Base-by-base conservation (phyloP, 176 grass and related monocot genomes). In the Avena eriantha region DNA sequence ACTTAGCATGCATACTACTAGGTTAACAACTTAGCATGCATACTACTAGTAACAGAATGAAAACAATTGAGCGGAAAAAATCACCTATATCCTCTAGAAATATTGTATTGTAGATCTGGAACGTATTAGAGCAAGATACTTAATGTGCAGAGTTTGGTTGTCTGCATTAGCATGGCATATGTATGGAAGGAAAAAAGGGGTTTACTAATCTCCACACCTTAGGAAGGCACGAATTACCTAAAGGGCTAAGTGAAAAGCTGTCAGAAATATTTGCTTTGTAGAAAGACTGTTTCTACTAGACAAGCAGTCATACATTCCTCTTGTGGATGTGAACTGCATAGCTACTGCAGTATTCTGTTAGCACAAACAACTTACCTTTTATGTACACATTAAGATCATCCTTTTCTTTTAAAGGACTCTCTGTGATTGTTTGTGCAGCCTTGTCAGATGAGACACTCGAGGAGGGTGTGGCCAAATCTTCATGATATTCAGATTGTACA, bases 321-420 rank as follows among this genome's bases (percentile, higher is more conserved):
- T 13, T 68, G 10, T 78, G 33, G 35, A 69, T 18, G 15, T 69
- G 68, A 80, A 61, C 7, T 79, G 13, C 68, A 53, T 76, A 3
- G 0, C 47, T 31, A 35, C 34, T 82, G 76, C 81, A 63, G 69
- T 51, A 84, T 60, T 83, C 50, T 17, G 31, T 53, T 71, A 85
- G 23, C 24, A 41, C 63, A 88, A 82, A 88, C 78, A 82, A 88
- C 78, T 88, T 36, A 91, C 90, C 90, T 88, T 88, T 83, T 48
- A 54, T 31, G 23, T 88, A 82, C 23, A 74, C 86, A 85, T 65
- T 35, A 55, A 77, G 23, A 82, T 82, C 54, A 36, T 73, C 63
- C 19, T 76, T 73, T 55, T 65, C 71, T 85, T 73, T 82, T 39
- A 31, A 14, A 10, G 51, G 35, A 86, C 45, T 57, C 85, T 82